Evolutionary conservation across 768 basidiomycete species (phyloP), one percentile per base, ranked within the genome.

Genomic region (Panaeolus cyanescens): DNA sequence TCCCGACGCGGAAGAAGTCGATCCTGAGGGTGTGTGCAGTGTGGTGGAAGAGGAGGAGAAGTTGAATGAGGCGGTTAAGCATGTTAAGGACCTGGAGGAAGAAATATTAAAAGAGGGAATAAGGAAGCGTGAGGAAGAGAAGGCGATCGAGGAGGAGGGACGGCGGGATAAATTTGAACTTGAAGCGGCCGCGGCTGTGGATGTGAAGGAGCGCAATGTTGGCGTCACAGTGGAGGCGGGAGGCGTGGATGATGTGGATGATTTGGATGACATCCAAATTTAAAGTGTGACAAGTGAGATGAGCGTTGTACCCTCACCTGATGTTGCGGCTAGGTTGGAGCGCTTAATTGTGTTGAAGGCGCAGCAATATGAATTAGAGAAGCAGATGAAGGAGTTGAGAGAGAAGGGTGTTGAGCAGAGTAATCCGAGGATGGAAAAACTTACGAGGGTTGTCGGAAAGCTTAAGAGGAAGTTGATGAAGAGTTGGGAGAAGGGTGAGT

Each of bases 391-490:
- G 9, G 61, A 58, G 2, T 31, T 67, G 25, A 62, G 61, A 30
- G 45, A 39, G 5, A 32, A 55, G 32, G 59, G 59, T 1, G 40
- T 54, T 0, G 62, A 53, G 15, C 40, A 22, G 25, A 58, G 45
- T n/a, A 54, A 53, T 57, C 56, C 37, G 12, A 55, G 13, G 10
- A 59, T 33, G 53, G 40, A 55, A 19, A 53, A 17, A 58, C 10
- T 59, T 20, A 56, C 63, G 8, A 60, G 42, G 25, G 54, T 58
- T 2, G 55, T 61, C 8, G 63, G 70, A 22, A 71, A 67, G 59
- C 58, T 64, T 28, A 28, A 72, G 39, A 62, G 61, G 56, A 72
- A 72, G 62, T 67, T 72, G 63, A 58, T 66, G 59, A 68, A 56
- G 58, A 67, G 65, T 28, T 68, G 71, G 53, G 66, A 62, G 12